Base-by-base conservation (phyloP, 2,329 filamentous ascomycete genomes). In the Talaromyces funiculosus region DNA sequence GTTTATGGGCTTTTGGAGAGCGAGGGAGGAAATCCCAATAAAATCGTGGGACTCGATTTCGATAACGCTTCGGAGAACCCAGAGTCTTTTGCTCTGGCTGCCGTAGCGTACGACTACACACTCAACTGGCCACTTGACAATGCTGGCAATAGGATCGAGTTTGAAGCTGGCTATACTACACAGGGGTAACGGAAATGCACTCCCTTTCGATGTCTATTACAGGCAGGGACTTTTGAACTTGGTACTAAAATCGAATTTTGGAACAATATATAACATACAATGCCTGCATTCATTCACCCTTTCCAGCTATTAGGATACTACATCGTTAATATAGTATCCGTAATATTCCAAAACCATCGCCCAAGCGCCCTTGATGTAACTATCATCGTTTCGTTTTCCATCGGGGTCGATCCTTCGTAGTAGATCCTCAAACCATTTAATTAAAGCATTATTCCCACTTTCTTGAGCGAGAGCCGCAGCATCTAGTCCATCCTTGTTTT, bases 231-330 rank as follows among this genome's bases (percentile, higher is more conserved):
- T 26, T 47, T 47, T 47, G 22, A 49, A 49, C 43, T 49, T 31
- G 24, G 24, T 49, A 49, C 24, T 49, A 29, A 49, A 31, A 49
- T 49, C 43, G 22, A 49, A 49, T 29, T 29, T 49, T 29, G 43
- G 43, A 49, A 49, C 43, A 49, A 49, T 31, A 49, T 49, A 49
- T 31, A 49, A 49, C 43, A 49, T 49, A 49, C 43, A 49, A 49
- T 49, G 22, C 24, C 24, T 49, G 43, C 43, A 14, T 49, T 31
- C 43, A 49, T 47, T 47, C 43, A 29, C 22, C 43, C 43, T 49
- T 31, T 29, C 22, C 43, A 49, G 22, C 43, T 49, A 49, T 49
- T 31, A 49, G 24, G 22, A 49, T 49, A 49, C 43, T 49, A 49
- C n/a, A 49, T 49, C 43, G 10, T 47, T 49, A 49, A 29, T 49